Evolutionary conservation across 495 filamentous ascomycete genomes (phyloP).

Genomic region (Clohesyomyces aquaticus): DNA sequence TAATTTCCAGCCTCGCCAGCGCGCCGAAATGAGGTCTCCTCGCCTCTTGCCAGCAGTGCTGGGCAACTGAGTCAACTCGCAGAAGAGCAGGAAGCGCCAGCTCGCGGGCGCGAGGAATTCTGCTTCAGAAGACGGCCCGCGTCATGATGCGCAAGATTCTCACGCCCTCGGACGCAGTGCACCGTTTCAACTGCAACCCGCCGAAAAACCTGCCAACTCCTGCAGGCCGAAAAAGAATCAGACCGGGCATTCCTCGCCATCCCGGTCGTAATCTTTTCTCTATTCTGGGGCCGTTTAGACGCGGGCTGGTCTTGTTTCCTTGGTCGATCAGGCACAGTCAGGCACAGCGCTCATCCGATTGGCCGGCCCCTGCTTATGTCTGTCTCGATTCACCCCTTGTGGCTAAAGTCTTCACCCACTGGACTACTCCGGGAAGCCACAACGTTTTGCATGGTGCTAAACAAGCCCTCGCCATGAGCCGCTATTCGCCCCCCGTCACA

Average conservation of each 20-base stretch:
- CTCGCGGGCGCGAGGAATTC: not conserved
- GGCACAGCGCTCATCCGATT: slow-evolving; percentile 32
- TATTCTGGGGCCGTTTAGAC: slow-evolving; percentile 8
- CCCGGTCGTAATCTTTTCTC: slow-evolving; percentile 27
- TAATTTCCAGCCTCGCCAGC: slow-evolving; percentile 34
- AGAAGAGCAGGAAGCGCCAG: no score
- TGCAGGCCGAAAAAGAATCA: not conserved
- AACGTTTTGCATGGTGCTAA: slow-evolving; percentile 28
- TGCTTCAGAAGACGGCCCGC: not conserved
- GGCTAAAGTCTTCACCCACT: slow-evolving; percentile 23
- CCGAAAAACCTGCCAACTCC: not conserved
- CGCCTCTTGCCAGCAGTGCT: no score
- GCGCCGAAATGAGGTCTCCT: not conserved
- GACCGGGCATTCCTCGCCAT: slow-evolving; percentile 11
- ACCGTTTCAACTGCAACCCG: slow-evolving; percentile 1
- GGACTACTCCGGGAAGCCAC: slow-evolving; percentile 16
- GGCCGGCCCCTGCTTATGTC: slow-evolving; percentile 19
- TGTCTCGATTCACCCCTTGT: not conserved
- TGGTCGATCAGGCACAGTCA: slow-evolving; percentile 15
- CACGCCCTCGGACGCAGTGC: not conserved
- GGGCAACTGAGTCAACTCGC: no score
- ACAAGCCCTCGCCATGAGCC: slow-evolving; percentile 10
- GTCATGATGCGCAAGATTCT: not conserved
- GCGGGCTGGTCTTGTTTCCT: slow-evolving; percentile 3
- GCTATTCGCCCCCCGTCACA: slow-evolving; percentile 28